phyloP scores from a whole-genome alignment of 148 eudicot genomes.

The Diospyros kaki region DNA sequence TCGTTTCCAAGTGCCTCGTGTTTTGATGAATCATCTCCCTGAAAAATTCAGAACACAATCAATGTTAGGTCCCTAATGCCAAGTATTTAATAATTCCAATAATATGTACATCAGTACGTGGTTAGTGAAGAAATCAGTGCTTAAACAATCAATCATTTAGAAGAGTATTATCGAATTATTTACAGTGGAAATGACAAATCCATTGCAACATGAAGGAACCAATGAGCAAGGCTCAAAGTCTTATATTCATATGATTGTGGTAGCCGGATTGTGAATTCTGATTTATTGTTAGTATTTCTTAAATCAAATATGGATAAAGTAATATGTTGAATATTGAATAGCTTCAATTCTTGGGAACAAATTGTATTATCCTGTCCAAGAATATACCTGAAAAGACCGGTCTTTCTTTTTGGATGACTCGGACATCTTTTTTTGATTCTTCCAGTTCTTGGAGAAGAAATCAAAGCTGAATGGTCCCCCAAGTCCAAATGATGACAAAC shows the following conservation, averaged over 20 bases:
- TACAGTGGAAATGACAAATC: neutral
- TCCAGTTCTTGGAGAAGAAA: slow-evolving; percentile 40
- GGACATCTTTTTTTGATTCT: slow-evolving; percentile 45
- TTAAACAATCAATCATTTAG: neutral
- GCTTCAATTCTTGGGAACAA: neutral
- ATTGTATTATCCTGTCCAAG: neutral
- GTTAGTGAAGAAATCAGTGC: neutral
- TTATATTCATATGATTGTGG: neutral
- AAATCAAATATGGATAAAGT: no score
- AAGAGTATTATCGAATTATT: neutral
- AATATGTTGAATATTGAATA: neutral
- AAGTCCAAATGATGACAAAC: slow-evolving; percentile 68
- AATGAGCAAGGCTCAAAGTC: neutral
- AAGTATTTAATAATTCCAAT: neutral
- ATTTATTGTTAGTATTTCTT: no score
- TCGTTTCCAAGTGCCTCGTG: slow-evolving; percentile 66
- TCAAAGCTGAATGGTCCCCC: slow-evolving; percentile 73
- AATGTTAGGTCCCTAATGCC: neutral
- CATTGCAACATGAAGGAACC: neutral
- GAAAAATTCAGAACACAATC: slow-evolving; percentile 8
- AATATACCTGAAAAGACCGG: slow-evolving; percentile 35
- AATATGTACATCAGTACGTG: neutral
- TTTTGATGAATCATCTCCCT: slow-evolving; percentile 45
- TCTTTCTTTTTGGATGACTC: slow-evolving; percentile 37
- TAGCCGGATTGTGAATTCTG: neutral